Percentiles rank a stretch among this genome's conserved stretches.
These are phyloP conservation scores for Aaosphaeria arxii DNA, from an alignment of 2,329 filamentous ascomycete genomes.

Conservation along the genomic window DNA sequence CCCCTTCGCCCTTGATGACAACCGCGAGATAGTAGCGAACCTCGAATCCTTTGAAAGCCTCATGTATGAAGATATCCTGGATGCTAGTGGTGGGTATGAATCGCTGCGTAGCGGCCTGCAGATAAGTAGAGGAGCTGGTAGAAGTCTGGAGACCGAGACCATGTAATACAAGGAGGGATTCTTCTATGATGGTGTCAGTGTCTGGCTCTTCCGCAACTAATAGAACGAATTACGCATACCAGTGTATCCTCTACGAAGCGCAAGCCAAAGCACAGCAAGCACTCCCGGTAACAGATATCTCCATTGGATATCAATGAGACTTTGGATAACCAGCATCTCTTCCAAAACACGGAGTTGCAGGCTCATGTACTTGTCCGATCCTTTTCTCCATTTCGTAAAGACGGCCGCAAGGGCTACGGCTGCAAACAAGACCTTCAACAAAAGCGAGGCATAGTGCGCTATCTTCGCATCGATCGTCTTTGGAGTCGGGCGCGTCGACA, in stretches of 20 bases:
- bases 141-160: constrained; percentile 89
- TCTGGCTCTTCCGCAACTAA: constrained; percentile 60
- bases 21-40: constrained; percentile 87
- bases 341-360: constrained; percentile 5
- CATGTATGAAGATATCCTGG: constrained; percentile 89
- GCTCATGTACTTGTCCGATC: constrained; percentile 2
- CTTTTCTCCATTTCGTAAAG: constrained; percentile 24
- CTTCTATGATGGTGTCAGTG: constrained; percentile 59
- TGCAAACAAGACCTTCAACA: constrained; percentile 45
- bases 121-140: constrained; percentile 48
- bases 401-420: constrained; percentile 37
- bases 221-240: constrained; percentile 35
- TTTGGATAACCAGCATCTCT: constrained; percentile 24
- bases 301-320: constrained; percentile 42
- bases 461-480: constrained; percentile 46
- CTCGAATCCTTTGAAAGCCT: constrained; percentile 90
- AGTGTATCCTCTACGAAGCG: constrained; percentile 50
- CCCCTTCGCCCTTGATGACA: constrained; percentile 82
- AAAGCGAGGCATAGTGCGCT: constrained; percentile 42
- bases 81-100: constrained; percentile 92
- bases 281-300: constrained; percentile 40
- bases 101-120: constrained; percentile 27
- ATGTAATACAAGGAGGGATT: constrained; percentile 83
- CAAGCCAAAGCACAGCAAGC: constrained; percentile 41
- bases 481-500: constrained; percentile 69